A percentile compares a stretch with the other conserved stretches of the same genome.
phyloP scores from a whole-genome alignment of 192 early-diverging fungal genomes.

The Podochytrium sp. region DNA sequence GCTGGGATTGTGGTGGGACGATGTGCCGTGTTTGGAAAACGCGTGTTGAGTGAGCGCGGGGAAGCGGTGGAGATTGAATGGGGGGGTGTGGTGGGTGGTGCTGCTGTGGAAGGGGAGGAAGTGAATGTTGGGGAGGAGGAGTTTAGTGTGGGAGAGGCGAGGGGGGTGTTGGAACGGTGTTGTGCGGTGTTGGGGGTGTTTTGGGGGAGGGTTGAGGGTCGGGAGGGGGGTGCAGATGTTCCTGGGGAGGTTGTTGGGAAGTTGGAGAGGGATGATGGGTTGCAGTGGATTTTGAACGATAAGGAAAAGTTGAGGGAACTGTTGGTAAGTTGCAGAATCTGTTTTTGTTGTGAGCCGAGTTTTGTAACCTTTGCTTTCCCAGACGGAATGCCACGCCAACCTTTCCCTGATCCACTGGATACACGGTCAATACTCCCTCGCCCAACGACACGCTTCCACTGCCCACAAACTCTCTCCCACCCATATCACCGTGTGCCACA shows the following conservation, averaged over 20 bases:
- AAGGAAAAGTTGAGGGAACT: not conserved
- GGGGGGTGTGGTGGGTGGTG: no score
- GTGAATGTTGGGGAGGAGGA: constrained; percentile 11
- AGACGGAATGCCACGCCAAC: not conserved
- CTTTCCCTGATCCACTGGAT: constrained; percentile 2
- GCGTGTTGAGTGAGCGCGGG: not conserved
- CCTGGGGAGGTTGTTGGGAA: not conserved
- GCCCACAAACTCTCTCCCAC: not conserved
- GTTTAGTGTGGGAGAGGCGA: constrained; percentile 1
- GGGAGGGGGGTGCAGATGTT: not conserved
- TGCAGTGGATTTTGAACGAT: not conserved
- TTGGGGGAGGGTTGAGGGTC: not conserved
- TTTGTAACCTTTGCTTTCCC: not conserved
- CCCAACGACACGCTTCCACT: not conserved
- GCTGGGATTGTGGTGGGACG: not conserved
- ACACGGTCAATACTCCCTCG: not conserved
- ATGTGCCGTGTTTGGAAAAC: constrained; percentile 14
- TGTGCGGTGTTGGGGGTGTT: not conserved
- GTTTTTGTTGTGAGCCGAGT: not conserved
- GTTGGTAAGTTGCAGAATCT: not conserved
- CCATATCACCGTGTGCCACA: not conserved
- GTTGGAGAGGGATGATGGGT: not conserved
- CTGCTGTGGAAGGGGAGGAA: not conserved
- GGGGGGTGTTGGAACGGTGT: not conserved
- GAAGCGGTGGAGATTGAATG: not conserved